phyloP scores from a whole-genome alignment of 768 basidiomycete species.

The Hygrocybe punicea region DNA sequence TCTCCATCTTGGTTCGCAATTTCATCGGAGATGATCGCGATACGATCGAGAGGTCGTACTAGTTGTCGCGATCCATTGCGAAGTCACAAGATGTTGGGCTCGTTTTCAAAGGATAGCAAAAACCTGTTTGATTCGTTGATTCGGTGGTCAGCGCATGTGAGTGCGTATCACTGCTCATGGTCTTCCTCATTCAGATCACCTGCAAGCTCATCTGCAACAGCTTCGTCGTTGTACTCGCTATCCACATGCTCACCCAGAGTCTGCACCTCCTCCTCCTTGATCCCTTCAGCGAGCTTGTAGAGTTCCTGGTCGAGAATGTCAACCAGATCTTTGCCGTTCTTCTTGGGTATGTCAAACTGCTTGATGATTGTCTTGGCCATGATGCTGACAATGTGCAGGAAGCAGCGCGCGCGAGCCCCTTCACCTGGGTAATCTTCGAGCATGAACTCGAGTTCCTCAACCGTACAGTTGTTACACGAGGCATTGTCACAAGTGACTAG shows the following conservation, averaged over 20 bases:
- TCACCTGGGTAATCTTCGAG: constrained; percentile 22
- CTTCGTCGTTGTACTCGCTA: constrained; percentile 6
- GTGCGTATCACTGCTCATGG: no score
- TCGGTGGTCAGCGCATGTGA: no score
- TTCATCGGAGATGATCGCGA: no score
- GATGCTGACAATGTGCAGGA: constrained; percentile 39
- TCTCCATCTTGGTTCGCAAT: no score
- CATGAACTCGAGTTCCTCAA: constrained; percentile 18
- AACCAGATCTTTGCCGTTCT: neutral
- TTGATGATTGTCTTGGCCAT: constrained; percentile 31
- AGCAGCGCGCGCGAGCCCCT: constrained; percentile 31
- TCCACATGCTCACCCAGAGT: neutral
- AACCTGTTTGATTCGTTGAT: no score
- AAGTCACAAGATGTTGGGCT: no score
- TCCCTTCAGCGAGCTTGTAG: neutral
- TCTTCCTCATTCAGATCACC: neutral
- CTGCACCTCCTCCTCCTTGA: constrained; percentile 1
- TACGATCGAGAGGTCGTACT: no score
- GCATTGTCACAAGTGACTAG: constrained; percentile 40
- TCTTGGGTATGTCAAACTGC: constrained; percentile 32
- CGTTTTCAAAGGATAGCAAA: no score
- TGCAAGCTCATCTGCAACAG: neutral
- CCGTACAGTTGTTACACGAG: constrained; percentile 34
- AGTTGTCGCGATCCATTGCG: no score
- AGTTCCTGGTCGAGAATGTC: neutral